Base-by-base conservation (phyloP, 352 stramenopile species). In the Phytophthora fragariae region DNA sequence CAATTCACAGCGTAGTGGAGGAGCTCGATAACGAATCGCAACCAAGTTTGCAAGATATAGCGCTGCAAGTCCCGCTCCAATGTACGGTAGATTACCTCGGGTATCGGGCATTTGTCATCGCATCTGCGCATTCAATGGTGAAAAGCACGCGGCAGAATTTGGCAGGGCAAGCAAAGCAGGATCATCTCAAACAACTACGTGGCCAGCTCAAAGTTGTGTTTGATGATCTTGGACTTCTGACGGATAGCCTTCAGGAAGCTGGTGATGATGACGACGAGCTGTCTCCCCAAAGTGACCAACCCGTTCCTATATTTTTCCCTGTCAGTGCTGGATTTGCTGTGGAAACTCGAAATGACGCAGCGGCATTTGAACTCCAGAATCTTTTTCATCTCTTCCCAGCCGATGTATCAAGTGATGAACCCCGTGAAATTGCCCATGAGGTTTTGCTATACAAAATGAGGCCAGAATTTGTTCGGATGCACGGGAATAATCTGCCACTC, bases 61-160 rank as follows among this genome's bases (percentile, higher is more conserved):
- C 24, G 17, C 39, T 80, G 12, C 73, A 70, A 27, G 69, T 92
- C 14, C 87, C 85, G 0, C 71, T 94, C 0, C 85, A 94, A 57
- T 92, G 87, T 49, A 64, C 57, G 10, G 66, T 92, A 17, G 84
- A 94, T 69, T 81, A 92, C 50, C 59, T 91, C 24, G 87, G 85
- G 1, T 90, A 84, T 53, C 81, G 82, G 7, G 77, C 68, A 12
- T 75, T 88, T 17, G 79, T 91, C 1, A 59, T 94, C 7, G 82
- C 80, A 41, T 82, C 79, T 11, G 57, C 63, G 3, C 29, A 70
- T 4, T 44, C 59, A 65, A 55, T 0, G 8, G 12, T 76, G 15
- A 71, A 65, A 65, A 77, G 35, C 29, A 67, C 50, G 9, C 29
- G 46, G n/a, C 58, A 49, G 7, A 63, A 58, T 33, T 66, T 68